Conservation (phyloP, 2,329 filamentous ascomycete species). For the Colletotrichum viniferum region DNA sequence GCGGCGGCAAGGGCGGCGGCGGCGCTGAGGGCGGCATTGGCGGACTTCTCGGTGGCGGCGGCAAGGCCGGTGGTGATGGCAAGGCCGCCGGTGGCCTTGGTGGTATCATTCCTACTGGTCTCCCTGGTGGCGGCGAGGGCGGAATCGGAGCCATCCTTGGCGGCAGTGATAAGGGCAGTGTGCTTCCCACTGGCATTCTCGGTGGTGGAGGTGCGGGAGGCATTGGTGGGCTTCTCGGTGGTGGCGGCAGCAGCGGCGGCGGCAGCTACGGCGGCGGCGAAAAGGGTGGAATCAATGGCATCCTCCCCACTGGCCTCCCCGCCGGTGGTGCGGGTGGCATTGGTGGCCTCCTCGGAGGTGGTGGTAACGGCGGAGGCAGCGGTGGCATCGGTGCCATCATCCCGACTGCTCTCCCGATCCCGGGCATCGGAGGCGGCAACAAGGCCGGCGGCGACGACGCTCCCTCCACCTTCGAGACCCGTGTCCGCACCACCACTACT, state of each 20-base stretch:
- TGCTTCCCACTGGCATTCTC: background rate
- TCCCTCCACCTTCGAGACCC: background rate
- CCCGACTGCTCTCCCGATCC: background rate
- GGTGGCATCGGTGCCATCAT: background rate
- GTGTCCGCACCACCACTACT: background rate
- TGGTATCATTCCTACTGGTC: background rate
- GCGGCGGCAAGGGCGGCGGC: background rate
- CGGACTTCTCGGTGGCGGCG: background rate
- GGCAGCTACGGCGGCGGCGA: background rate
- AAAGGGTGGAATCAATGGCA: background rate
- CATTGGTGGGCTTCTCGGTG: background rate
- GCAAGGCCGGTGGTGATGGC: background rate
- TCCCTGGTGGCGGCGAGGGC: background rate
- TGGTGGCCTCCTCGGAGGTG: background rate
- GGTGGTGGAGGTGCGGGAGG: background rate
- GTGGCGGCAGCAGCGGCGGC: background rate
- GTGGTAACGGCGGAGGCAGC: background rate
- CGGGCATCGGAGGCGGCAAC: background rate
- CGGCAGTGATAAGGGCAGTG: background rate
- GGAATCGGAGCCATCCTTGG: background rate
- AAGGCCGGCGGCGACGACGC: background rate
- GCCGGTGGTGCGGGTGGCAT: background rate
- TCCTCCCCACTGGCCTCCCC: background rate
- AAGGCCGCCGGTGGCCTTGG: background rate
- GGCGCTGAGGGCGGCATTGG: background rate